Evolutionary conservation across 2,329 filamentous ascomycete species (phyloP), one percentile per base, ranked within the genome.

Genomic region (Exophiala mesophila): DNA sequence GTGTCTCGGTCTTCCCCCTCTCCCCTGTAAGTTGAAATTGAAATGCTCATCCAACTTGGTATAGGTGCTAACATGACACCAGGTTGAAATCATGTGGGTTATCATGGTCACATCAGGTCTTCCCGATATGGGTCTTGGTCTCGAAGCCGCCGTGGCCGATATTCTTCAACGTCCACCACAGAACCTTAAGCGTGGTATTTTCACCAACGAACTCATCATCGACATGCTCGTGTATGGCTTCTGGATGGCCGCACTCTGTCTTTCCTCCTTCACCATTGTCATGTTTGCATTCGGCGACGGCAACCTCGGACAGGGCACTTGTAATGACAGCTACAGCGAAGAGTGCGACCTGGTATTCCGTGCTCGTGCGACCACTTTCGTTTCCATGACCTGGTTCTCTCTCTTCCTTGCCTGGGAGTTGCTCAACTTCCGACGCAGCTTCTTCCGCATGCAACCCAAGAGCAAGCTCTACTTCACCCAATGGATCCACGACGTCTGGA

Each of bases 61-160:
- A 6, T 32, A 6, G 7, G 29, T 17, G 18, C 32, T 34, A 34
- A 34, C 32, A 18, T 19, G 6, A 12, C 8, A 9, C 32, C 16
- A 34, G 32, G 32, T 94, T 8, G 82, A 94, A 56, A 90, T 94
- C 50, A 76, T 95, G 45, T 95, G 87, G 88, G 87, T 95, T 62
- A 94, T 94, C 64, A 90, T 94, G 84, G 77, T 92, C 41, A 95
- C 88, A 0, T 90, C 85, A 29, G 85, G 83, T 45, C 80, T 92
- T 62, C 88, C 88, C 1, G 88, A 89, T 45, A 92, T 95, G 69
- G 88, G 88, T 31, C 77, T 95, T 1, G 87, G 88, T 15, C 83
- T 88, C 54, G 88, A 94, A 63, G 68, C 74, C 32, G 85, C 86
- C 0, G 78, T 82, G 0, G 74, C 77, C 2, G 84, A 90, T 58